These are phyloP conservation scores for Xylariaceae sp. DNA, from an alignment of 2,329 filamentous ascomycete species.

Conservation along the genomic window DNA sequence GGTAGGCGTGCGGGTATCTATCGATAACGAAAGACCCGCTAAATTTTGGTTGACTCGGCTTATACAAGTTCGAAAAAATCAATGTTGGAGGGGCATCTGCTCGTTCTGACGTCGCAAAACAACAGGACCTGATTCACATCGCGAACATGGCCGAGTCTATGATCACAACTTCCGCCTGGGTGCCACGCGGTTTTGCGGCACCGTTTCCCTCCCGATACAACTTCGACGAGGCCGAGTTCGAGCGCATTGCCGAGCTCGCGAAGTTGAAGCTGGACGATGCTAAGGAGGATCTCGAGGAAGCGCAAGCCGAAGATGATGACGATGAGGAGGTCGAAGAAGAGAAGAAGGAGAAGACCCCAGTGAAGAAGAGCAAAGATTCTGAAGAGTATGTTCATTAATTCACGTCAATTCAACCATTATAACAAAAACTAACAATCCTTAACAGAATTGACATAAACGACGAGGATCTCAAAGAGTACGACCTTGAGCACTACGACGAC, in stretches of 20 bases:
- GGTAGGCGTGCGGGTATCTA: conserved; percentile 13
- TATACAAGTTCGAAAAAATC: background rate
- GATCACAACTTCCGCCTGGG: conserved; percentile 73
- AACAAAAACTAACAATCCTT: conserved; percentile 17
- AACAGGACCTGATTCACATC: background rate
- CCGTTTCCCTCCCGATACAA: conserved; percentile 71
- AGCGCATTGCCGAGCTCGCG: conserved; percentile 68
- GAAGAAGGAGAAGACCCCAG: conserved; percentile 1
- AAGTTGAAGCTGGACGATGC: conserved; percentile 86
- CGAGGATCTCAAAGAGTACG: conserved; percentile 91
- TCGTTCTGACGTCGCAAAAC: background rate
- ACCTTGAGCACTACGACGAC: conserved; percentile 93
- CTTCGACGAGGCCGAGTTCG: conserved; percentile 69
- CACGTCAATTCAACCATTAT: background rate
- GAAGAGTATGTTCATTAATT: conserved; percentile 22
- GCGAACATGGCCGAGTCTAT: conserved; percentile 52
- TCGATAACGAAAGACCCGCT: conserved; percentile 26
- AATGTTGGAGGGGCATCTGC: conserved; percentile 26
- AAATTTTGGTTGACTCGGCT: conserved; percentile 22
- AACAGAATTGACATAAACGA: conserved; percentile 58
- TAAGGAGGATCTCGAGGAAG: conserved; percentile 74
- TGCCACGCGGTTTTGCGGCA: conserved; percentile 69
- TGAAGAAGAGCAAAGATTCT: conserved; percentile 18
- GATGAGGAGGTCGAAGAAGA: background rate
- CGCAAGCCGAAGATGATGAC: conserved; percentile 44